Evolutionary conservation across 148 eudicot genomes (phyloP).

Genomic region (Amaranthus cruentus): DNA sequence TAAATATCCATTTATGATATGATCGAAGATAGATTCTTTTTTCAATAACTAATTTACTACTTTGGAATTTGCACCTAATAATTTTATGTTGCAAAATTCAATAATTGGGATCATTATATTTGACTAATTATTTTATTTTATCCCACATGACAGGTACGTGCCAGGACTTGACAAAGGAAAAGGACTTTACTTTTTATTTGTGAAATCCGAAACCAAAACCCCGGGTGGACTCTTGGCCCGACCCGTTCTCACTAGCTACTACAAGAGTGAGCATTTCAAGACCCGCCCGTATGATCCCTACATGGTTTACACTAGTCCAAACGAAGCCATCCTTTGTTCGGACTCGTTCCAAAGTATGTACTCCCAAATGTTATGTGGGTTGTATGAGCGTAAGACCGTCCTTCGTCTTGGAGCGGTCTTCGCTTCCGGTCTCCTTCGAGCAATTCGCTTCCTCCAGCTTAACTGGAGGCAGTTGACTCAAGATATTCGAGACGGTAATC

Average conservation of each 20-base stretch:
- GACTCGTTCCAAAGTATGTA: constrained; percentile 88
- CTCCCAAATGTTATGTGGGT: constrained; percentile 81
- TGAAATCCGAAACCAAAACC: constrained; percentile 73
- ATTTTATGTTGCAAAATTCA: constrained; percentile 27
- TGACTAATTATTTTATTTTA: constrained; percentile 4
- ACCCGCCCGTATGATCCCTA: constrained; percentile 80
- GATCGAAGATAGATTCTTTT: background rate
- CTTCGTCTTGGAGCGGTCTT: constrained; percentile 81
- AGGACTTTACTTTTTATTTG: constrained; percentile 74
- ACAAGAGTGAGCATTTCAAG: constrained; percentile 84
- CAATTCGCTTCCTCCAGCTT: constrained; percentile 88
- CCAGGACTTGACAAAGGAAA: constrained; percentile 81
- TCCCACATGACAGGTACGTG: constrained; percentile 53
- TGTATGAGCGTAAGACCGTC: constrained; percentile 53
- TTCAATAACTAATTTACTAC: background rate
- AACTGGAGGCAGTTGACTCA: constrained; percentile 49
- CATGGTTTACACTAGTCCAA: constrained; percentile 68
- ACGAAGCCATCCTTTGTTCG: constrained; percentile 76
- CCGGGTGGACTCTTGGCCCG: constrained; percentile 85
- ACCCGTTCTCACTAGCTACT: constrained; percentile 81
- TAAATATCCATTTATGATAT: background rate
- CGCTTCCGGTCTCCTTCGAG: constrained; percentile 82
- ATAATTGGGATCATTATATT: constrained; percentile 17
- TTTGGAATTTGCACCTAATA: constrained; percentile 20
- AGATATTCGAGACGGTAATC: constrained; percentile 55